Conservation (phyloP, 2,329 filamentous ascomycete species). For the Capronia epimyces region DNA sequence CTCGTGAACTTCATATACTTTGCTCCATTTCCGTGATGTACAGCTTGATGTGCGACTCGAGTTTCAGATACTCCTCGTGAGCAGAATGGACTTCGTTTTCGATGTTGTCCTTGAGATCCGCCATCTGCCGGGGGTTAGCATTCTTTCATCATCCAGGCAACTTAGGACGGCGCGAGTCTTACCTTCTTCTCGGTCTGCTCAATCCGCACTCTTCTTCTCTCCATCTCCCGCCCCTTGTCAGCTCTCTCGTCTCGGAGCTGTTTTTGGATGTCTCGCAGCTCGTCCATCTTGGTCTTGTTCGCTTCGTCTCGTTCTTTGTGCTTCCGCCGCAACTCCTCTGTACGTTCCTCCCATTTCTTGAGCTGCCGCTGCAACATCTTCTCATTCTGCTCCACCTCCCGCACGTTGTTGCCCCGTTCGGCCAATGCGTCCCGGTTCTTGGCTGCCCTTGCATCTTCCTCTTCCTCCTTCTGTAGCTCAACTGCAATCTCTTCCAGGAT, state of each 20-base stretch:
- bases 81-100: conserved; percentile 88
- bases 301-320: conserved; percentile 74
- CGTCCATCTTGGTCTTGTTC: conserved; percentile 85
- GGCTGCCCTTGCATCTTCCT: conserved; percentile 73
- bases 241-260: conserved; percentile 76
- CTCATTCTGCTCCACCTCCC: conserved; percentile 87
- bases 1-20: conserved; percentile 48
- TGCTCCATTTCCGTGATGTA: conserved; percentile 99
- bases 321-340: conserved; percentile 73
- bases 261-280: conserved; percentile 72
- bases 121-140: conserved; percentile 61
- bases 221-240: conserved; percentile 86
- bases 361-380: conserved; percentile 76
- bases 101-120: conserved; percentile 94
- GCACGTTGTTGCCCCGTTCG: conserved; percentile 80
- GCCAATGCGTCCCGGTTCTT: conserved; percentile 81
- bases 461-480: conserved; percentile 87
- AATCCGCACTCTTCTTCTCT: conserved; percentile 83
- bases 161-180: conserved; percentile 30
- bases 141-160: not conserved
- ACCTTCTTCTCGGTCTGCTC: conserved; percentile 99
- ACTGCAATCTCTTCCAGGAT: conserved; percentile 77
- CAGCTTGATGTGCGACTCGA: conserved; percentile 93
- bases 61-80: conserved; percentile 91
- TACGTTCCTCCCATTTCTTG: conserved; percentile 77